These are phyloP conservation scores for Pythium inflatum DNA, from an alignment of 352 stramenopile species.

Conservation along the genomic window DNA sequence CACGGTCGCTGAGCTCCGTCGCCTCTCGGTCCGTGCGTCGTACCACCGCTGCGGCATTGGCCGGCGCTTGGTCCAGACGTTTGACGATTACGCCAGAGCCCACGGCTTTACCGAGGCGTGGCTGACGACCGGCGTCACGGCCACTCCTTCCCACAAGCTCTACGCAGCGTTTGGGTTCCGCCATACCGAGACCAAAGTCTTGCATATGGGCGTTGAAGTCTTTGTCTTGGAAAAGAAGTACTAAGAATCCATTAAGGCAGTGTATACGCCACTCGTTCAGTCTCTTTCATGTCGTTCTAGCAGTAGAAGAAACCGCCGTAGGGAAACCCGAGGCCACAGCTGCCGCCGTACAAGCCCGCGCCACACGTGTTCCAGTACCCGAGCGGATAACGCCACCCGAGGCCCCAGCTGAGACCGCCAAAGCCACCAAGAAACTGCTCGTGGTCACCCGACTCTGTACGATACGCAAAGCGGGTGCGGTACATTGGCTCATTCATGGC, in stretches of 20 bases:
- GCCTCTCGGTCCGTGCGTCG: no score
- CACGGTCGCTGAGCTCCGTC: no score
- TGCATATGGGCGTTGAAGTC: no score
- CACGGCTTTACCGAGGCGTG: no score
- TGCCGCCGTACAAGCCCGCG: slow-evolving; percentile 24
- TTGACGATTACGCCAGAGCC: no score
- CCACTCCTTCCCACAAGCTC: no score
- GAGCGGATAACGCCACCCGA: slow-evolving; percentile 29
- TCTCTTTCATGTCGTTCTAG: neutral
- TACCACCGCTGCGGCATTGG: no score
- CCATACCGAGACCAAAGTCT: no score
- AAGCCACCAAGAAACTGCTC: slow-evolving; percentile 10
- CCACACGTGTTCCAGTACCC: slow-evolving; percentile 31
- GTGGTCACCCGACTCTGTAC: slow-evolving; percentile 2
- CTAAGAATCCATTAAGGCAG: neutral
- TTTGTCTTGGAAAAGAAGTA: no score
- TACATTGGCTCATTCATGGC: neutral
- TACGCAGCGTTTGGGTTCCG: no score
- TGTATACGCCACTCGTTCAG: neutral
- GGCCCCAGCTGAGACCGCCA: slow-evolving; percentile 13
- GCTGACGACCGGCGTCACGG: no score
- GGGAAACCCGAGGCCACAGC: slow-evolving; percentile 22
- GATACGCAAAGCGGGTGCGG: slow-evolving; percentile 16
- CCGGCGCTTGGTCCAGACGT: no score
- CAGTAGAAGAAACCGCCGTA: slow-evolving; percentile 7